Evolutionary conservation across 2,329 filamentous ascomycete species (phyloP), one percentile per base, ranked within the genome.

Genomic region (Arthrobotrys entomopaga): DNA sequence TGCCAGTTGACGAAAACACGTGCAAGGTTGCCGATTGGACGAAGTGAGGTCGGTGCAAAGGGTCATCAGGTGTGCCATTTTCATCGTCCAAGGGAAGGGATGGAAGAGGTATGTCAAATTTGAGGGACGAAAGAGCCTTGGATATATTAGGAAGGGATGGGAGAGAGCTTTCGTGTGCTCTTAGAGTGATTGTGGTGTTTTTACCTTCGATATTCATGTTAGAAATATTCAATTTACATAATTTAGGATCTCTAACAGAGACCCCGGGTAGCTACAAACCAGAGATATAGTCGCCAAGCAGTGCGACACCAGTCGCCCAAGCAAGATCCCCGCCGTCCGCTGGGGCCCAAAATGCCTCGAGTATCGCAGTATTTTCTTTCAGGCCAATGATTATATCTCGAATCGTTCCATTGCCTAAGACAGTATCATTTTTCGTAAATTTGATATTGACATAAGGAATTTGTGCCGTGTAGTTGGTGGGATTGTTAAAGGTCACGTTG

Each of bases 1-100:
- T 88, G 2, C 94, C 94, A 0, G 92, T 93, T 0, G 92, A 96
- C 15, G 91, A 91, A 76, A 95, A 86, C 60, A 98, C 82, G 82
- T 98, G 93, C 82, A 99, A 89, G 5, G 89, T 94, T 10, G 93
- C 91, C 78, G 92, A 89, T 80, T 90, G 87, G 78, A 99, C 92
- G 81, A 98, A 97, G 77, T 88, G 88, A 10, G 71, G 46, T 19
- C 72, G 46, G 34, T 46, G 20, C 4, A 20, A 6, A 6, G 67
- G 40, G 15, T 57, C 48, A 7, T 40, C 43, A 1, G 69, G 69
- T 7, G 46, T 46, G 24, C 52, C 58, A 0, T 86, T 82, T 26
- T 82, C 82, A 22, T 83, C 82, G 43, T 84, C 82, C 10, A 82
- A 81, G 0, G 83, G 83, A 48, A 97, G 82, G 16, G 84, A 86